These are phyloP conservation scores for Pyrus communis DNA, from an alignment of 306 rosid genomes.

Conservation along the genomic window DNA sequence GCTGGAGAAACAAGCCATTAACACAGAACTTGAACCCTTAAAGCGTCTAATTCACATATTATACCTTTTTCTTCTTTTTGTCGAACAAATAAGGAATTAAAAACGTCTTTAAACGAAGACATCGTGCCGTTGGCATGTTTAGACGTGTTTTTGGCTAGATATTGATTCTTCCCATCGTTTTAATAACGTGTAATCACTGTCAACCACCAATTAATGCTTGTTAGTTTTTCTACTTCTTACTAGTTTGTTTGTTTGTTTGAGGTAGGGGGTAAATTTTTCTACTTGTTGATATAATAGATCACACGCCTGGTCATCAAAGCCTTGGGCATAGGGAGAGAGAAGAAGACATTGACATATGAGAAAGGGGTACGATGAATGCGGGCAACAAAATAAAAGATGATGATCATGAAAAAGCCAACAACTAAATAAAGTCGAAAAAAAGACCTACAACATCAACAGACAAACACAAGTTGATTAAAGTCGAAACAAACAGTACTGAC, in stretches of 20 bases:
- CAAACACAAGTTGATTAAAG: constrained; percentile 5
- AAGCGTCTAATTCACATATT: background rate
- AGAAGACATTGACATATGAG: constrained; percentile 47
- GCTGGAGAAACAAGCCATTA: background rate
- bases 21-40: background rate
- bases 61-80: background rate
- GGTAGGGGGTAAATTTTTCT: background rate
- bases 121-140: no score
- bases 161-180: no score
- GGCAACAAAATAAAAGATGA: constrained; percentile 38
- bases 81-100: background rate
- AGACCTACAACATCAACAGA: background rate
- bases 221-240: background rate
- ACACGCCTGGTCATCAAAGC: background rate
- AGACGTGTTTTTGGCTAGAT: no score
- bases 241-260: background rate
- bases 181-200: no score
- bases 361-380: constrained; percentile 67
- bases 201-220: background rate
- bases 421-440: constrained; percentile 13
- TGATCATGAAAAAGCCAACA: constrained; percentile 21
- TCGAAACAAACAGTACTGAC: background rate
- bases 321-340: constrained; percentile 5
- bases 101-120: no score
- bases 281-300: background rate